phyloP scores from a whole-genome alignment of 192 early-diverging fungal genomes.

The Coemansia sp. region DNA sequence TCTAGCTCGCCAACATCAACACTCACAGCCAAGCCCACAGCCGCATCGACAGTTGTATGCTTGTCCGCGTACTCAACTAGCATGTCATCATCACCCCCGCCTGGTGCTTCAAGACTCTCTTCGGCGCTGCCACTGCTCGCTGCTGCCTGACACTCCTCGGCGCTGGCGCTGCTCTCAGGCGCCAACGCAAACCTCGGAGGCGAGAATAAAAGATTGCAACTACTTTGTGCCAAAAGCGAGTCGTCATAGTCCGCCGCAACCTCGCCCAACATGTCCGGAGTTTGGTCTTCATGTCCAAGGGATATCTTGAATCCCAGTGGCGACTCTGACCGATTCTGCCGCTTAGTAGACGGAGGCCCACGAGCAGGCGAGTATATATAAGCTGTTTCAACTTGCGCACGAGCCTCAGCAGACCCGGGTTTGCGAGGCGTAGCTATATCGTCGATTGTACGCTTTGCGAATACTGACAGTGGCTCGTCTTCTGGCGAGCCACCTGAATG shows the following conservation, averaged over 20 bases:
- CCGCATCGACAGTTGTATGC: background rate
- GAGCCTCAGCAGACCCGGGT: constrained; percentile 36
- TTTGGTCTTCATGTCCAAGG: background rate
- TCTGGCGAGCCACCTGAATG: background rate
- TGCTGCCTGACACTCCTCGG: background rate
- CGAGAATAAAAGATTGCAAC: constrained; percentile 6
- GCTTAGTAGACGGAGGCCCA: constrained; percentile 46
- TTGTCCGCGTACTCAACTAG: background rate
- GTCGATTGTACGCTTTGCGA: constrained; percentile 42
- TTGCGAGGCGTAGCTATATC: constrained; percentile 50
- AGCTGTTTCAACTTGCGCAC: constrained; percentile 25
- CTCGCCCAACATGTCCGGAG: background rate
- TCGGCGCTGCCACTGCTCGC: background rate
- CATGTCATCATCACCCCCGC: background rate
- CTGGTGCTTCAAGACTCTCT: background rate
- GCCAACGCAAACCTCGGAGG: constrained; percentile 17
- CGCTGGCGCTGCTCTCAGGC: background rate
- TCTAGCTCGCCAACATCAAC: background rate
- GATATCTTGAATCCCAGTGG: constrained; percentile 23
- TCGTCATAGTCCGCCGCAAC: background rate
- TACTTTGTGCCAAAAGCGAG: background rate
- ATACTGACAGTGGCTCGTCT: background rate
- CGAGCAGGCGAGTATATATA: constrained; percentile 47
- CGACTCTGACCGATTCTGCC: constrained; percentile 40
- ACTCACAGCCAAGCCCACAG: background rate